Base-by-base conservation (phyloP, 2,329 filamentous ascomycete species). In the Penicillium sp. region DNA sequence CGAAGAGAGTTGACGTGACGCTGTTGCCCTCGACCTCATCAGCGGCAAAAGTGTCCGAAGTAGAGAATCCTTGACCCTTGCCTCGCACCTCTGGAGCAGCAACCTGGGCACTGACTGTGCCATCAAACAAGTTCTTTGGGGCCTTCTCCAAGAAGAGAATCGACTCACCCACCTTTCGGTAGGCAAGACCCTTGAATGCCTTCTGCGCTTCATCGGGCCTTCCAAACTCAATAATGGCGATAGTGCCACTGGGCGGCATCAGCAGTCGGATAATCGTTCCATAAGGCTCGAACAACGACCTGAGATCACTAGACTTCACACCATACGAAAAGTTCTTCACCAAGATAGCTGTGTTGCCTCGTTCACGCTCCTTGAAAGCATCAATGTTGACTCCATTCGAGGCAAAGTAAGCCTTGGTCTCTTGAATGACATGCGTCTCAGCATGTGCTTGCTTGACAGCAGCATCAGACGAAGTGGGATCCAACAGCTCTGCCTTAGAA, bases 381-480 rank as follows among this genome's bases (percentile, higher is more conserved):
- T 97, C 88, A 47, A 99, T 81, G 74, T 98, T 91, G 22, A 98
- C 90, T 35, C 93, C 93, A 63, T 97, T 91, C 45, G 88, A 84
- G 52, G 84, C 81, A 70, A 99, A 96, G 76, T 96, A 99, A 10
- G 89, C 82, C 75, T 97, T 98, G 2, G 92, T 96, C 74, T 98
- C 95, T 77, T 96, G 91, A 57, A 99, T 98, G 65, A 96, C 86
- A 61, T 95, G 90, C 22, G 93, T 98, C 80, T 99, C 95, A 44
- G 93, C 95, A 73, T 97, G 90, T 10, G 95, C 95, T 80, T 98
- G 95, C 79, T 96, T 97, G 56, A 99, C 90, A 45, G 91, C 93
- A 57, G 93, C 92, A 75, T 97, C 92, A 55, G 93, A 87, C 57
- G 91, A 96, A 4, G 93, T 96, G n/a, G 93, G 95, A 76, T 99